These are phyloP conservation scores for Salix suchowensis DNA, from an alignment of 345 rosid species.

Conservation along the genomic window DNA sequence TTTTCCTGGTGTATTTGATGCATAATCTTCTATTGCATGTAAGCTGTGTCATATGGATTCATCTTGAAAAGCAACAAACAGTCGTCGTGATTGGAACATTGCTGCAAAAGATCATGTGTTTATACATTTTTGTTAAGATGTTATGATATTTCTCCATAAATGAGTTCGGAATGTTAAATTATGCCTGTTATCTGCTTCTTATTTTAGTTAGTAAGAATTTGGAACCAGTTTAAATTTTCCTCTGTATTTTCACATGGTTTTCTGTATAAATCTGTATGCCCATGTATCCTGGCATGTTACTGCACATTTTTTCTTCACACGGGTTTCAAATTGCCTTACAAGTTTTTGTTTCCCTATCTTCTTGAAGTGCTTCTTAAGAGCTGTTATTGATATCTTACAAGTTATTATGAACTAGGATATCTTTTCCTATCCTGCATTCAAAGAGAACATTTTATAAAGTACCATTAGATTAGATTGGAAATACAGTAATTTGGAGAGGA, in stretches of 20 bases:
- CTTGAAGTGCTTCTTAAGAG: too few relatives aligned
- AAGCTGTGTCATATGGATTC: not conserved
- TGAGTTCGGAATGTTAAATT: too few relatives aligned
- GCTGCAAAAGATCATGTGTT: not conserved
- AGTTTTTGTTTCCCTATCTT: not conserved
- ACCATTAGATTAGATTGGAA: not conserved
- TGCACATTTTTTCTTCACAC: not conserved
- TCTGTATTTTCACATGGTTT: not conserved
- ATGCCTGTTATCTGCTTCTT: not conserved
- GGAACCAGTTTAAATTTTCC: not conserved
- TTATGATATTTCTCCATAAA: not conserved
- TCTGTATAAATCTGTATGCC: not conserved
- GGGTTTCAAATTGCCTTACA: not conserved
- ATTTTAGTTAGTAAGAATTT: not conserved
- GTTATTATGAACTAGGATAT: not conserved
- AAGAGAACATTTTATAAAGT: not conserved
- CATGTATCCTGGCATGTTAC: not conserved
- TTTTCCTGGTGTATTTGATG: not conserved
- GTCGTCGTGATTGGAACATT: not conserved
- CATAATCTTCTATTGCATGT: not conserved
- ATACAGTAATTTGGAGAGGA: not conserved
- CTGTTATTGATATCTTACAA: too few relatives aligned
- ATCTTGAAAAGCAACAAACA: not conserved
- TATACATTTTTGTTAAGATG: not conserved
- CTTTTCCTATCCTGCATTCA: not conserved